A percentile compares a stretch with the other conserved stretches of the same genome.
Conservation (phyloP, 1,284 basidiomycete genomes). For the Pseudozyma sp. region DNA sequence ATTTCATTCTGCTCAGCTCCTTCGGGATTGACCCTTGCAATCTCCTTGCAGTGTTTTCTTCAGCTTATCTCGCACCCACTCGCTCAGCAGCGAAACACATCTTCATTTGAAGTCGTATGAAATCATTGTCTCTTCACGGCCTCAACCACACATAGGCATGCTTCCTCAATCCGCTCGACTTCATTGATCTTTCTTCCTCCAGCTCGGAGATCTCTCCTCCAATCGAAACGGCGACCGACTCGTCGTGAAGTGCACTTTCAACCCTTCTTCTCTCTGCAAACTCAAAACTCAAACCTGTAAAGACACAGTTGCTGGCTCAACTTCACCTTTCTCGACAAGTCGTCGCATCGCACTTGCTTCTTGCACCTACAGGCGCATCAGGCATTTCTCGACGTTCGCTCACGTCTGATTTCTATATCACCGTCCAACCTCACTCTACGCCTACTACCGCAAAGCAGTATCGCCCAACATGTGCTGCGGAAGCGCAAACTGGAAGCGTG, state of each 20-base stretch:
- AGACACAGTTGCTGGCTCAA: slow-evolving; percentile 2
- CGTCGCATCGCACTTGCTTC: not conserved
- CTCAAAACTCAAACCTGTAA: not conserved
- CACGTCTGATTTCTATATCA: not conserved
- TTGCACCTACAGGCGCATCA: not conserved
- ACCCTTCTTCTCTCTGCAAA: not conserved
- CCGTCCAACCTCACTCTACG: not conserved
- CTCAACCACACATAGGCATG: slow-evolving; percentile 6
- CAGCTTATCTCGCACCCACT: too few species aligned
- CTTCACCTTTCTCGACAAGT: not conserved
- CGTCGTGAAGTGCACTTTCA: slow-evolving; percentile 5
- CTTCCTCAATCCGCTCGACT: slow-evolving; percentile 6
- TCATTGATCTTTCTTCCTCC: not conserved
- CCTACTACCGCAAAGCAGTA: not conserved
- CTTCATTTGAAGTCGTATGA: too few species aligned
- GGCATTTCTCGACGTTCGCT: not conserved
- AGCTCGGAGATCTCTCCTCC: not conserved
- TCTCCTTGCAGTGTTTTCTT: too few species aligned
- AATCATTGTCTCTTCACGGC: too few species aligned
- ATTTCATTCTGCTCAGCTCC: too few species aligned
- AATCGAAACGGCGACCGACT: slow-evolving; percentile 16
- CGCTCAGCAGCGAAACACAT: too few species aligned
- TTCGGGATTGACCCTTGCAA: too few species aligned
- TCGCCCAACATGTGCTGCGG: slow-evolving; percentile 57
- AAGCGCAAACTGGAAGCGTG: slow-evolving; percentile 82